A percentile compares a stretch with the other conserved stretches of the same genome.
Evolutionary conservation across 768 basidiomycete species (phyloP).

Genomic region (Agaricus blazei): DNA sequence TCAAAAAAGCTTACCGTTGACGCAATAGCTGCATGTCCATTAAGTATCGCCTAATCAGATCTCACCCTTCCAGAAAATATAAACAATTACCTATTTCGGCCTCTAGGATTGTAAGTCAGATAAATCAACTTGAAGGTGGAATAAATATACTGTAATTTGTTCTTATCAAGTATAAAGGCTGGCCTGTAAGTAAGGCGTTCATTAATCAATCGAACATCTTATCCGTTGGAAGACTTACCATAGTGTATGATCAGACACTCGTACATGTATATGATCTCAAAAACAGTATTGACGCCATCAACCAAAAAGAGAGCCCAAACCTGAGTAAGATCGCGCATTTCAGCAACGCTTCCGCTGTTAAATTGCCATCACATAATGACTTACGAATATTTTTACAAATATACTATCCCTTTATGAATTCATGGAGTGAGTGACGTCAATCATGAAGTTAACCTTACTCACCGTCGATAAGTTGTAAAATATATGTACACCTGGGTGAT

Average conservation of each 20-base stretch:
- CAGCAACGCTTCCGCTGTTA: background rate
- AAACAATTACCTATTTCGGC: no score
- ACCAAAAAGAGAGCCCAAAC: slow-evolving; percentile 29
- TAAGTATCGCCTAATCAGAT: no score
- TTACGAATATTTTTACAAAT: slow-evolving; percentile 31
- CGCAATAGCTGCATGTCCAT: no score
- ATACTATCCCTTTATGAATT: slow-evolving; percentile 30
- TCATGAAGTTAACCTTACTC: no score
- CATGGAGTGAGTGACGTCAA: background rate
- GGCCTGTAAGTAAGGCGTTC: slow-evolving; percentile 9
- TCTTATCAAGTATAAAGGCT: slow-evolving; percentile 6
- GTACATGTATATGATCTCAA: slow-evolving; percentile 41
- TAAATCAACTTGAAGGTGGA: no score
- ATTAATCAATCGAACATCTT: background rate
- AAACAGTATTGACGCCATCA: slow-evolving; percentile 42
- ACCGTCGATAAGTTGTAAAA: slow-evolving; percentile 28
- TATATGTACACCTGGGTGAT: slow-evolving; percentile 45
- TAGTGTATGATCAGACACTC: slow-evolving; percentile 41
- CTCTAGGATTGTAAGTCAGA: no score
- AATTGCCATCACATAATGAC: slow-evolving; percentile 32
- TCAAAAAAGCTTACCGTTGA: no score
- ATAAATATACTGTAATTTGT: slow-evolving; percentile 4
- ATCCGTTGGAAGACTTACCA: slow-evolving; percentile 22
- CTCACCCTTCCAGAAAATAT: no score
- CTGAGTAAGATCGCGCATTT: background rate